Conservation (phyloP, 306 rosid genomes). For the Adenanthera pavonina region DNA sequence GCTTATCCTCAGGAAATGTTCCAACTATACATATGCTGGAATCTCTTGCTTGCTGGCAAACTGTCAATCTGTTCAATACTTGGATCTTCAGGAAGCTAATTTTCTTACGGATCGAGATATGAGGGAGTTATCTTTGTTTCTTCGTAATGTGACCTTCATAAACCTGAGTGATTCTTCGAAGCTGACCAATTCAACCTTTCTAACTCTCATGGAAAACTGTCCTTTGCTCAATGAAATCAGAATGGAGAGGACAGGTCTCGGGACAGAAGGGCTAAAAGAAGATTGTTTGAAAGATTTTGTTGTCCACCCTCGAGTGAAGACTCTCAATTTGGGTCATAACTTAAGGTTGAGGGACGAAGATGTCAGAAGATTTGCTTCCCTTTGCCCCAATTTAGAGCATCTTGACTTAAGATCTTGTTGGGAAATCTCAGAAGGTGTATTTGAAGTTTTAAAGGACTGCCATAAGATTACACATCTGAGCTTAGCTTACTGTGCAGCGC, state of each 20-base stretch:
- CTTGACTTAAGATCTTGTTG: constrained; percentile 53
- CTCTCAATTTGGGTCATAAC: constrained; percentile 51
- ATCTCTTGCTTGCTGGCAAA: constrained; percentile 48
- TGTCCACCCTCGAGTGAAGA: constrained; percentile 46
- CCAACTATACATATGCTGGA: constrained; percentile 47
- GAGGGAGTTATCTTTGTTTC: constrained; percentile 47
- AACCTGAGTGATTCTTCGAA: constrained; percentile 50
- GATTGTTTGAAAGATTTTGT: constrained; percentile 13
- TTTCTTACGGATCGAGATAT: constrained; percentile 53
- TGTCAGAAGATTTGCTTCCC: constrained; percentile 40
- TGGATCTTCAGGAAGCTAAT: constrained; percentile 47
- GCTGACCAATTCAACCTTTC: constrained; percentile 53
- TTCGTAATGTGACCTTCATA: constrained; percentile 48
- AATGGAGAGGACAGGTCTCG: constrained; percentile 53
- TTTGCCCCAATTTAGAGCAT: constrained; percentile 56
- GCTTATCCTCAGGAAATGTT: constrained; percentile 49
- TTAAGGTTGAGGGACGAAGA: constrained; percentile 28
- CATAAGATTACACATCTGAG: constrained; percentile 52
- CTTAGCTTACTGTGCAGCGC: constrained; percentile 35
- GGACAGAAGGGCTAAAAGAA: constrained; percentile 16
- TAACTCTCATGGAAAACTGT: constrained; percentile 55
- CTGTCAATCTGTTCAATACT: constrained; percentile 50
- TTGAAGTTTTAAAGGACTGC: constrained; percentile 54
- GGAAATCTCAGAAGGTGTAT: constrained; percentile 49
- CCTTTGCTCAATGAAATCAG: constrained; percentile 47